Conservation (phyloP, 306 rosid genomes). For the Trifolium subterraneum region DNA sequence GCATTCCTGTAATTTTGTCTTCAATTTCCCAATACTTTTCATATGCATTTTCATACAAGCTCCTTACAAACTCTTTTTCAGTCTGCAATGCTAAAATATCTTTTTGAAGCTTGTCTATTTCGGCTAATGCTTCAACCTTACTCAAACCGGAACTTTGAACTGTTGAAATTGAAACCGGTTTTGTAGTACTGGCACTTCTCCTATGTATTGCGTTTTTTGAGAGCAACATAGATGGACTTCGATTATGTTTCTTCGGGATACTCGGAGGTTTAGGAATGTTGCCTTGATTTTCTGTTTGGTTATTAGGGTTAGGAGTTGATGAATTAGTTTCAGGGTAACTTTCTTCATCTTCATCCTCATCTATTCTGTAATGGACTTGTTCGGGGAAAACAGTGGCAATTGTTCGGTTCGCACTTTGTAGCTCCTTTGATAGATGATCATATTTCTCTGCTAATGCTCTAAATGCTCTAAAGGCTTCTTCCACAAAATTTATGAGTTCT, state of each 20-base stretch:
- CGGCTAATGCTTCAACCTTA: slow-evolving; percentile 63
- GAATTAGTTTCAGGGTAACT: slow-evolving; percentile 41
- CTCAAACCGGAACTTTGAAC: slow-evolving; percentile 61
- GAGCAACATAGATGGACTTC: slow-evolving; percentile 58
- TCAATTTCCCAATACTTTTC: slow-evolving; percentile 82
- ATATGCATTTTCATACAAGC: slow-evolving; percentile 70
- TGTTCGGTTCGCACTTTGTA: slow-evolving; percentile 89
- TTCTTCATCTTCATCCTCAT: slow-evolving; percentile 62
- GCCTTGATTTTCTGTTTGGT: slow-evolving; percentile 40
- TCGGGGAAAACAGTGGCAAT: slow-evolving; percentile 82
- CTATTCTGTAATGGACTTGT: slow-evolving; percentile 67
- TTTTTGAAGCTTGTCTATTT: slow-evolving; percentile 77
- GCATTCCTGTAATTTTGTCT: slow-evolving; percentile 60
- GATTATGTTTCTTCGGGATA: slow-evolving; percentile 51
- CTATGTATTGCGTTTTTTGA: slow-evolving; percentile 52
- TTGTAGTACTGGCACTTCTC: slow-evolving; percentile 45
- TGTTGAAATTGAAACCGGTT: slow-evolving; percentile 24
- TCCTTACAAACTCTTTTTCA: slow-evolving; percentile 88
- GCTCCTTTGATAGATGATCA: slow-evolving; percentile 77
- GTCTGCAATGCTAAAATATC: slow-evolving; percentile 78
- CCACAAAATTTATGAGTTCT: slow-evolving; percentile 69
- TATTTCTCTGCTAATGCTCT: slow-evolving; percentile 82
- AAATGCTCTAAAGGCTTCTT: slow-evolving; percentile 77
- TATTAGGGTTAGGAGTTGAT: slow-evolving; percentile 38
- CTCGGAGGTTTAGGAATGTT: slow-evolving; percentile 68